Evolutionary conservation across 2,329 filamentous ascomycete genomes (phyloP), one percentile per base, ranked within the genome.

Genomic region (Biscogniauxia mediterranea): DNA sequence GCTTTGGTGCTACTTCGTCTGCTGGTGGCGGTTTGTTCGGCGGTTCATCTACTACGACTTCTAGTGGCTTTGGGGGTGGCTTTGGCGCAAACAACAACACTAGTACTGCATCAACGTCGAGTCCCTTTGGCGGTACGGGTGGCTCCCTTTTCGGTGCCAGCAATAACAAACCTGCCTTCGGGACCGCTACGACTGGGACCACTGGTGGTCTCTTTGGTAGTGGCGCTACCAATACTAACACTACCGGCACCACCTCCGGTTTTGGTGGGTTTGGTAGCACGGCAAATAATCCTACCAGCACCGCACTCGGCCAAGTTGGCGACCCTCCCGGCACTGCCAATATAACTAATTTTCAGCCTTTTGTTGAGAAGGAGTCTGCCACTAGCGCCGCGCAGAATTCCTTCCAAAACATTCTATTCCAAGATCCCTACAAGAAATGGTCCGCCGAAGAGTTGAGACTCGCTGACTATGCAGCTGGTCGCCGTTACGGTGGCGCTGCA

Each of bases 401-500:
- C 3, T 96, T 90, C 75, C 91, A 95, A 75, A 94, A 88, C 68
- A 86, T 96, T 60, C 80, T 89, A 21, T 93, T 94, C 74, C 89
- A 90, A 77, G 87, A 89, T 23, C 85, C 89, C 1, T 96, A 94
- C 79, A 89, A 88, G 75, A 96, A 95, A 74, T 98, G 90, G 81
- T 97, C 94, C 9, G 86, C 91, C n/a, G 95, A 91, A 70, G 89
- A 95, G 75, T 78, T 95, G 58, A 84, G 91, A 71, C 77, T 96
- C 63, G 92, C 87, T 53, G 95, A 99, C 76, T 99, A 99, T 74
- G 85, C 89, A 61, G 90, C 93, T 75, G 93, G 93, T 56, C 88
- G 93, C 61, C 89, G 89, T 58, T 92, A 86, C 73, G 95, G 93
- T 38, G 96, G 94, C 76, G 84, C 85, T 51, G 92, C 89, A 64